Evolutionary conservation across 2,329 filamentous ascomycete species (phyloP).

Genomic region (Huntiella abstrusa): DNA sequence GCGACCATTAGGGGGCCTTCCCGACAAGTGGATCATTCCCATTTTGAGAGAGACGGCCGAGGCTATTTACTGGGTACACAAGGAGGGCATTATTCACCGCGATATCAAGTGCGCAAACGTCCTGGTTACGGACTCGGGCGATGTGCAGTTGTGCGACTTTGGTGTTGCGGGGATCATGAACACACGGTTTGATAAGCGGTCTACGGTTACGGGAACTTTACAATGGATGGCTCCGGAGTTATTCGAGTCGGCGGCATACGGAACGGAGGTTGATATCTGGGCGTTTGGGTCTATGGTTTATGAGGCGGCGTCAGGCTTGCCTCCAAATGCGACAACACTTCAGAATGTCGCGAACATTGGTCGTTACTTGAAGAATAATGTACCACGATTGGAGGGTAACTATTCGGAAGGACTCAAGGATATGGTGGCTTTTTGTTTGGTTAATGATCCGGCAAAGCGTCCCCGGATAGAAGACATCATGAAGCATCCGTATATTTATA

Average conservation of each 20-base stretch:
- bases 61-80: slow-evolving; percentile 30
- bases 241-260: slow-evolving; percentile 31
- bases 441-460: slow-evolving; percentile 35
- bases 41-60: slow-evolving; percentile 30
- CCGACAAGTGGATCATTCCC: slow-evolving; percentile 33
- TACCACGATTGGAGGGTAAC: slow-evolving; percentile 38
- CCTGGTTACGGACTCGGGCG: slow-evolving; percentile 42
- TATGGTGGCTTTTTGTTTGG: slow-evolving; percentile 42
- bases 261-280: slow-evolving; percentile 46
- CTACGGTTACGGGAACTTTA: slow-evolving; percentile 47
- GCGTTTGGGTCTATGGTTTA: slow-evolving; percentile 48
- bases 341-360: slow-evolving; percentile 25
- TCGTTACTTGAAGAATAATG: slow-evolving; percentile 25
- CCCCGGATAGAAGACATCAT: slow-evolving; percentile 42
- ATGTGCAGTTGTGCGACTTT: slow-evolving; percentile 49
- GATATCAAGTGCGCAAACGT: slow-evolving; percentile 43
- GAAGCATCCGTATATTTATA: slow-evolving; percentile 42
- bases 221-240: slow-evolving; percentile 54
- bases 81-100: slow-evolving; percentile 31
- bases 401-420: slow-evolving; percentile 38
- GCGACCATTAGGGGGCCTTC: slow-evolving; percentile 29
- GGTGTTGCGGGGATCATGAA: slow-evolving; percentile 46
- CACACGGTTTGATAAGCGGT: slow-evolving; percentile 40
- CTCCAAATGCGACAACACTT: slow-evolving; percentile 33
- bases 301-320: slow-evolving; percentile 46